These are phyloP conservation scores for Rhazya stricta DNA, from an alignment of 257 asterid genomes.

Conservation along the genomic window DNA sequence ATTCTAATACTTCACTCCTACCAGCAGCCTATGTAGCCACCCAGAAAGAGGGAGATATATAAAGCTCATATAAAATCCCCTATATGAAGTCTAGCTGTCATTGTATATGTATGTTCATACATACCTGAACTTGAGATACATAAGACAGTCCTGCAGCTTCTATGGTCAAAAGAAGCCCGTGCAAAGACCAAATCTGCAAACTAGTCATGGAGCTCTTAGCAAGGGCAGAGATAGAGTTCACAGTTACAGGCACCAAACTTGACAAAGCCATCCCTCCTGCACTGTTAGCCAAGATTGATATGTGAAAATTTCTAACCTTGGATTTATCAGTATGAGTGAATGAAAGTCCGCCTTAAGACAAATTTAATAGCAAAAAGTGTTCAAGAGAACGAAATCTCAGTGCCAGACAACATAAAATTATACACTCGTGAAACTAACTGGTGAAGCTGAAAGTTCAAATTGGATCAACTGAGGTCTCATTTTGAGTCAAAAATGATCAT, in stretches of 20 bases:
- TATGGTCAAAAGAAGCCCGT: slow-evolving; percentile 96
- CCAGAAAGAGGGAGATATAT: not conserved
- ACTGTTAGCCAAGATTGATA: slow-evolving; percentile 55
- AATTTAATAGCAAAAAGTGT: not conserved
- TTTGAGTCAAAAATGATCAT: not conserved
- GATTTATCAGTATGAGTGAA: not conserved
- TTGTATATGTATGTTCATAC: slow-evolving; percentile 13
- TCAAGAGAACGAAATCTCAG: not conserved
- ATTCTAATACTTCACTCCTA: not conserved
- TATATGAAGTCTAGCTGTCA: not conserved
- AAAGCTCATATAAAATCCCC: not conserved
- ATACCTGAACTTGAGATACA: slow-evolving; percentile 97
- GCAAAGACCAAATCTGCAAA: slow-evolving; percentile 92
- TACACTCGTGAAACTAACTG: slow-evolving; percentile 9
- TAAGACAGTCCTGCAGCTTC: slow-evolving; percentile 97
- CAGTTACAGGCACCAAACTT: slow-evolving; percentile 92
- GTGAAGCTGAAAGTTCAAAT: not conserved
- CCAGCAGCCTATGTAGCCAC: not conserved
- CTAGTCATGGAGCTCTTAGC: slow-evolving; percentile 72
- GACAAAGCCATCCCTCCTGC: slow-evolving; percentile 99
- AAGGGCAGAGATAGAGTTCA: slow-evolving; percentile 68
- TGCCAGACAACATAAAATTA: not conserved
- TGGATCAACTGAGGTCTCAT: not conserved
- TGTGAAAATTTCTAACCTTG: slow-evolving; percentile 17
- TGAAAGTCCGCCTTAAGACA: not conserved